Evolutionary conservation across 768 basidiomycete genomes (phyloP).

Genomic region (Artomyces pyxidatus): DNA sequence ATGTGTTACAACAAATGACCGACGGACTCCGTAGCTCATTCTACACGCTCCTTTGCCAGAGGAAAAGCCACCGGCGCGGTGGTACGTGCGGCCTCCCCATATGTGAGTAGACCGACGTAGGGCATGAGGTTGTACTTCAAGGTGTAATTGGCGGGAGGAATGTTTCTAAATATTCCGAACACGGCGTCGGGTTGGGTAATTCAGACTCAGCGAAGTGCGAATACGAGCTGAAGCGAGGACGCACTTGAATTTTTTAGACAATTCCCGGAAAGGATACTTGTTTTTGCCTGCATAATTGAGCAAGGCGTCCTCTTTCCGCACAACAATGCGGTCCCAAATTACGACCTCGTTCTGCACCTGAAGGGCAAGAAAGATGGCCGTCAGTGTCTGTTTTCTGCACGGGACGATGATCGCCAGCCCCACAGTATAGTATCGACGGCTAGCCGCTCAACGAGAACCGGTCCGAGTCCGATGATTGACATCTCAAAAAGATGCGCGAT

Average conservation of each 20-base stretch:
- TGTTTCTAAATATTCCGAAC: conserved; percentile 38
- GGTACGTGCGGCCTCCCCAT: conserved; percentile 61
- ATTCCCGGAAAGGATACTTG: conserved; percentile 79
- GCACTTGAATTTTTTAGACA: conserved; percentile 67
- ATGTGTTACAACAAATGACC: background rate
- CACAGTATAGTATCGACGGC: too few species aligned
- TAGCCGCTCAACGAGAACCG: too few species aligned
- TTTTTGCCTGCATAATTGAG: conserved; percentile 62
- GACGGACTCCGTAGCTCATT: background rate
- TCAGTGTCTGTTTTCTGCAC: too few species aligned
- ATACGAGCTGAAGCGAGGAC: conserved; percentile 25
- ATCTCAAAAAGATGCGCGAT: too few species aligned
- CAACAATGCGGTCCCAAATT: conserved; percentile 87
- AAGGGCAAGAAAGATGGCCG: too few species aligned
- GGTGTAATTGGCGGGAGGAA: conserved; percentile 55
- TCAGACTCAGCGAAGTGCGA: conserved; percentile 12
- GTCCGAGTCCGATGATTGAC: too few species aligned
- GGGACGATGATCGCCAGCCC: too few species aligned
- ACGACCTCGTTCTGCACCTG: conserved; percentile 73
- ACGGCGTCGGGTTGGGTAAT: conserved; percentile 14
- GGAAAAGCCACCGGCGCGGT: conserved; percentile 28
- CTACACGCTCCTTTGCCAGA: conserved; percentile 15
- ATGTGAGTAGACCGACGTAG: conserved; percentile 70
- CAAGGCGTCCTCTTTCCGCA: conserved; percentile 66
- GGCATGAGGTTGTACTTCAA: conserved; percentile 91